Base-by-base conservation (phyloP, 2,329 filamentous ascomycete species). In the Rhinocladiella mackenziei region DNA sequence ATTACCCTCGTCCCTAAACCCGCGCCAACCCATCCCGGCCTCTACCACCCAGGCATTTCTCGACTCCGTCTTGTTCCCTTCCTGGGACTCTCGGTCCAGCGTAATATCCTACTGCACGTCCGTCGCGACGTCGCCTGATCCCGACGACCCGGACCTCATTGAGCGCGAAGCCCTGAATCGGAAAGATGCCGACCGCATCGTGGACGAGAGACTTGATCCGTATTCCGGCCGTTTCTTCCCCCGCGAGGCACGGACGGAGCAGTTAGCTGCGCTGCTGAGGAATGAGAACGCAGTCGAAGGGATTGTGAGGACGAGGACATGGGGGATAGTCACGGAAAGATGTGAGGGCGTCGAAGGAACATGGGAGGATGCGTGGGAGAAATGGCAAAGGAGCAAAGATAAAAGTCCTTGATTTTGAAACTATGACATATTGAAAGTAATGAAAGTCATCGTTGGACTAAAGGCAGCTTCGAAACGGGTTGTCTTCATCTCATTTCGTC, bases 181-280 rank as follows among this genome's bases (percentile, higher is more conserved):
- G 45, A 79, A 73, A 56, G 80, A 85, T 51, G 74, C 82, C 35
- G 83, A 91, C 59, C 73, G 81, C 39, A 74, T 91, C 0, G 81
- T 97, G 3, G 80, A 97, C 62, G 92, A 97, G 67, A 74, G 92
- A 43, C 64, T 96, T 46, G 92, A 98, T 69, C 92, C 92, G 2
- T 98, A 98, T 62, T 89, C 85, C 7, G 84, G 74, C 5, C 74
- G 91, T 17, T 94, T 87, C 63, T 91, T 91, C 56, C 81, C 86
- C 0, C 70, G 73, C 39, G 89, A 97, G 67, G 75, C 86, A 10
- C 75, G 89, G 53, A 92, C 89, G 1, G 86, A 96, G 66, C 78
- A 76, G 36, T 64, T 98, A 49, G 89, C 88, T 7, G 75, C 3
- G 83, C 78, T 15, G 75, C 96, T 57, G 75, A 75, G 19, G 78